phyloP scores from a whole-genome alignment of 768 basidiomycete species.

The Dacryopinax primogenitus region DNA sequence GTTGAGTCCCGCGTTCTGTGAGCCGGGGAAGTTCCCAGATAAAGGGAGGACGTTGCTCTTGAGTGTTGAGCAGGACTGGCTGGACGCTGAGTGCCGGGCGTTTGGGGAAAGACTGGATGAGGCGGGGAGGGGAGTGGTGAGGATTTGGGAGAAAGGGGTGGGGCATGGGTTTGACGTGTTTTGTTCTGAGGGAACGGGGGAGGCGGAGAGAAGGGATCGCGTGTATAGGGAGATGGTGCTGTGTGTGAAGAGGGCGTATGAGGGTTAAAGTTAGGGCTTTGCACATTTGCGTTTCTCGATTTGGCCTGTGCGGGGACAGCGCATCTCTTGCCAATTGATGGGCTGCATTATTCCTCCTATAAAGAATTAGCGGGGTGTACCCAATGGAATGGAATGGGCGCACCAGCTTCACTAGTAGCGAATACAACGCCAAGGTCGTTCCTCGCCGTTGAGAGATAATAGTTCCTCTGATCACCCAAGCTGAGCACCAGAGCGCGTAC shows the following conservation, averaged over 20 bases:
- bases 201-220: background rate
- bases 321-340: constrained; percentile 84
- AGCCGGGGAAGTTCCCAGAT: background rate
- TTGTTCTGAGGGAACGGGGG: background rate
- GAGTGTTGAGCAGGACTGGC: background rate
- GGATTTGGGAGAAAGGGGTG: background rate
- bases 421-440: constrained; percentile 88
- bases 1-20: background rate
- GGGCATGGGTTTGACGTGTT: constrained; percentile 6
- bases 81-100: background rate
- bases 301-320: constrained; percentile 66
- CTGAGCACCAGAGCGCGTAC: constrained; percentile 74
- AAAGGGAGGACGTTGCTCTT: background rate
- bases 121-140: background rate
- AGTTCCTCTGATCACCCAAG: constrained; percentile 81
- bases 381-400: constrained; percentile 18
- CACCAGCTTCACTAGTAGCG: constrained; percentile 76
- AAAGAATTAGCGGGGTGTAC: background rate
- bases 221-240: background rate
- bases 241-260: background rate
- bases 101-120: background rate
- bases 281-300: constrained; percentile 77
- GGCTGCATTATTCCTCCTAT: constrained; percentile 71
- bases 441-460: constrained; percentile 80
- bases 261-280: constrained; percentile 43